These are phyloP conservation scores for Larix sibirica DNA, from an alignment of 83 land plant species.

Conservation along the genomic window DNA sequence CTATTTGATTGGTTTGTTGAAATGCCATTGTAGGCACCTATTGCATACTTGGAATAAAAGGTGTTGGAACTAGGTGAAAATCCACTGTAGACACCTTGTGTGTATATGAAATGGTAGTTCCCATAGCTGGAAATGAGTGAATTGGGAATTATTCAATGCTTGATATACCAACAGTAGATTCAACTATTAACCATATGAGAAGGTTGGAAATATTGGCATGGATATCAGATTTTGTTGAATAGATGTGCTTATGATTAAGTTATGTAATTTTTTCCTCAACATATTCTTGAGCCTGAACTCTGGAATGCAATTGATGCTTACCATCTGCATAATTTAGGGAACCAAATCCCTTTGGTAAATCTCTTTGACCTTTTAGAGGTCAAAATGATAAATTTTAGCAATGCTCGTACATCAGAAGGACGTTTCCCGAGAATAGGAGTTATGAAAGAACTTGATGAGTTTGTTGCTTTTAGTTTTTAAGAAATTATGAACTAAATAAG, in stretches of 20 bases:
- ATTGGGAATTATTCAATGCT: background rate
- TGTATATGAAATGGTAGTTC: background rate
- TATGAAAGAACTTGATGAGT: too few relatives aligned
- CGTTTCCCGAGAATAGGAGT: too few relatives aligned
- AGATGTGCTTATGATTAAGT: background rate
- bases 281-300: background rate
- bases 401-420: too few relatives aligned
- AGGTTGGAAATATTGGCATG: too few relatives aligned
- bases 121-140: background rate
- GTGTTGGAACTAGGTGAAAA: background rate
- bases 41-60: background rate
- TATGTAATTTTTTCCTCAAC: background rate
- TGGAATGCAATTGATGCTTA: background rate
- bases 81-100: background rate
- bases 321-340: too few relatives aligned
- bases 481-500: too few relatives aligned
- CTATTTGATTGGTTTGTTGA: background rate
- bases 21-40: background rate
- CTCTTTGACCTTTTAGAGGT: too few relatives aligned
- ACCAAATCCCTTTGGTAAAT: too few relatives aligned
- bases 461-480: too few relatives aligned
- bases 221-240: background rate
- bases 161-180: background rate
- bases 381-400: too few relatives aligned
- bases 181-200: too few relatives aligned